phyloP scores from a whole-genome alignment of 306 rosid species.

The Arachis hypogaea region DNA sequence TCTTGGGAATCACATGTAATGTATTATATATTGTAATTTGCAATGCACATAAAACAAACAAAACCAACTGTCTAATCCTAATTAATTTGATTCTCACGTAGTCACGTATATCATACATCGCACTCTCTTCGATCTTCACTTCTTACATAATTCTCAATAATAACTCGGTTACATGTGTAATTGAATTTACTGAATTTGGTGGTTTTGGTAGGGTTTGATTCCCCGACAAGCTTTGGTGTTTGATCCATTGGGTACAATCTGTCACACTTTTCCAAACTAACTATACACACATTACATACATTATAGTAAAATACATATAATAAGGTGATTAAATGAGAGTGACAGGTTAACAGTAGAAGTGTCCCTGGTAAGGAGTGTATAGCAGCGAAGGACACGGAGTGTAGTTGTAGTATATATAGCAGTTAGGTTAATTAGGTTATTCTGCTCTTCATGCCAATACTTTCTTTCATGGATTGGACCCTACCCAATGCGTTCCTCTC shows the following conservation, averaged over 20 bases:
- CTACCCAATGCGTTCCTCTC: neutral
- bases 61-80: constrained; percentile 44
- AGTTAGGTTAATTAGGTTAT: neutral
- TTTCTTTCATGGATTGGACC: too few species aligned
- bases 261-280: constrained; percentile 49
- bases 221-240: constrained; percentile 56
- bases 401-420: too few species aligned
- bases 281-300: neutral
- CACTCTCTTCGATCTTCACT: neutral
- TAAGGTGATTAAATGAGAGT: too few species aligned
- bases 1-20: constrained; percentile 53
- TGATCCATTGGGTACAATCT: constrained; percentile 53
- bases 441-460: too few species aligned
- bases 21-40: constrained; percentile 30
- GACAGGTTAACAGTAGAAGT: too few species aligned
- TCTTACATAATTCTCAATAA: neutral
- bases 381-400: too few species aligned
- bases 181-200: constrained; percentile 11
- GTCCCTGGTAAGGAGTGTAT: too few species aligned
- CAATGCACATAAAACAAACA: constrained; percentile 41
- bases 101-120: neutral
- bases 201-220: constrained; percentile 48
- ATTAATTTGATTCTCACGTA: constrained; percentile 37
- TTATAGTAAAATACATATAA: too few species aligned
- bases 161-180: neutral